A percentile compares a stretch with the other conserved stretches of the same genome.
These are phyloP conservation scores for Syzygium oleosum DNA, from an alignment of 345 rosid species.

Conservation along the genomic window DNA sequence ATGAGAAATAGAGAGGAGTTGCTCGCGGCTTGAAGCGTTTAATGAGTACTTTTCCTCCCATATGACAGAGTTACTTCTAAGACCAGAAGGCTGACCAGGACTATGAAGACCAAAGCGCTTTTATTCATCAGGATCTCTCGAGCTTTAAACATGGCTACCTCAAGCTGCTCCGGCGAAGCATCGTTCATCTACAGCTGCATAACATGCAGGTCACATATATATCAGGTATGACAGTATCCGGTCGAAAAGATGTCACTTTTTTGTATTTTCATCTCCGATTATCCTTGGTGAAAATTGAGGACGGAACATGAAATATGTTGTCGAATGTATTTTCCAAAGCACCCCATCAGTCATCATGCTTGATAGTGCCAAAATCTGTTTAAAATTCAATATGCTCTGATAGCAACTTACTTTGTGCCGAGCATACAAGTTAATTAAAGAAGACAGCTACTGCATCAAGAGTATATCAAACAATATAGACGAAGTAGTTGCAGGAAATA, in stretches of 20 bases:
- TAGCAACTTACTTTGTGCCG: background rate
- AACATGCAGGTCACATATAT: background rate
- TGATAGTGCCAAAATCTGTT: background rate
- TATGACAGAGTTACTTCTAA: background rate
- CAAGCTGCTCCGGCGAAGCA: background rate
- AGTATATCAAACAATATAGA: background rate
- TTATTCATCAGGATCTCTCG: background rate
- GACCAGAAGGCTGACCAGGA: background rate
- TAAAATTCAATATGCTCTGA: background rate
- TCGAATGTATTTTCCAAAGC: background rate
- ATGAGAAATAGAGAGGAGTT: background rate
- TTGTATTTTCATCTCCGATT: background rate
- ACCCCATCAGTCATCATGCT: background rate
- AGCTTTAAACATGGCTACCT: background rate
- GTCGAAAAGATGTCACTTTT: background rate
- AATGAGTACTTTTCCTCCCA: background rate
- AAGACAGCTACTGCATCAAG: background rate
- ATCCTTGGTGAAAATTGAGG: background rate
- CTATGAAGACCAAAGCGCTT: background rate
- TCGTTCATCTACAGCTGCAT: background rate
- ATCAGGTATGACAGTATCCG: background rate
- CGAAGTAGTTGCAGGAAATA: background rate
- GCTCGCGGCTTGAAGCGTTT: background rate
- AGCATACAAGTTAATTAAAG: background rate
- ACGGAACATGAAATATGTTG: background rate